Percentiles rank a stretch among this genome's conserved stretches.
phyloP scores from a whole-genome alignment of 2,329 filamentous ascomycete species.

The Fusarium miscanthi region DNA sequence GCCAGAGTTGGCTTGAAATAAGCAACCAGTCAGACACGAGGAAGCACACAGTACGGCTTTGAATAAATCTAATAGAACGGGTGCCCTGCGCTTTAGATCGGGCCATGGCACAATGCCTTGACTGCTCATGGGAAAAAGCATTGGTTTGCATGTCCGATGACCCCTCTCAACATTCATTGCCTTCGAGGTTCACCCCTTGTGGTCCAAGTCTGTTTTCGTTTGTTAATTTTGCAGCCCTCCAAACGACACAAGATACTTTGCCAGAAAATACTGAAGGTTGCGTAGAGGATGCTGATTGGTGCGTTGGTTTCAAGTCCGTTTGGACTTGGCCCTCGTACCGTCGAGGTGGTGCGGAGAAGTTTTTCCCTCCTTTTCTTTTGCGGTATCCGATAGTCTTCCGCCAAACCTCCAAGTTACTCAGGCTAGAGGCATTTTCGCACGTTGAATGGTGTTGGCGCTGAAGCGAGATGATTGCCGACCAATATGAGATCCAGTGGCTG shows the following conservation, averaged over 20 bases:
- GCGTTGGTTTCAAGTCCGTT: slow-evolving; percentile 7
- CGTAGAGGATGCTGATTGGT: slow-evolving; percentile 25
- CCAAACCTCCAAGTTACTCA: slow-evolving; percentile 4
- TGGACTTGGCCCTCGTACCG: slow-evolving; percentile 6
- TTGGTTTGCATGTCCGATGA: slow-evolving; percentile 33
- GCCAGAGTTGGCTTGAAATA: slow-evolving; percentile 32
- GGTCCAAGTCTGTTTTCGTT: slow-evolving; percentile 12
- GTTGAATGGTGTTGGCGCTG: slow-evolving; percentile 10
- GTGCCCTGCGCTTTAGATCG: slow-evolving; percentile 43
- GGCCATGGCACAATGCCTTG: slow-evolving; percentile 28
- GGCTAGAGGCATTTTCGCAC: not conserved
- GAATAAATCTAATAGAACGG: slow-evolving; percentile 40
- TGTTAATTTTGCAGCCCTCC: slow-evolving; percentile 34
- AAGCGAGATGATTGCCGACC: slow-evolving; percentile 17
- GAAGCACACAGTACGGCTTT: slow-evolving; percentile 34
- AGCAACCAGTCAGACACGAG: slow-evolving; percentile 37
- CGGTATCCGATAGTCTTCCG: slow-evolving; percentile 13
- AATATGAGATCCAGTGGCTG: slow-evolving; percentile 13
- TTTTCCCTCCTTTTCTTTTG: slow-evolving; percentile 1
- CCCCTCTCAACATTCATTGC: slow-evolving; percentile 25
- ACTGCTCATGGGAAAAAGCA: slow-evolving; percentile 14
- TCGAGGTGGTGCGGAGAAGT: slow-evolving; percentile 19
- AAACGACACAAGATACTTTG: slow-evolving; percentile 25
- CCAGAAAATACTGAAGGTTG: slow-evolving; percentile 19
- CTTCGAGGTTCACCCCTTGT: slow-evolving; percentile 23